Evolutionary conservation across 2,329 filamentous ascomycete genomes (phyloP).

Genomic region (Huntiella abstrusa): DNA sequence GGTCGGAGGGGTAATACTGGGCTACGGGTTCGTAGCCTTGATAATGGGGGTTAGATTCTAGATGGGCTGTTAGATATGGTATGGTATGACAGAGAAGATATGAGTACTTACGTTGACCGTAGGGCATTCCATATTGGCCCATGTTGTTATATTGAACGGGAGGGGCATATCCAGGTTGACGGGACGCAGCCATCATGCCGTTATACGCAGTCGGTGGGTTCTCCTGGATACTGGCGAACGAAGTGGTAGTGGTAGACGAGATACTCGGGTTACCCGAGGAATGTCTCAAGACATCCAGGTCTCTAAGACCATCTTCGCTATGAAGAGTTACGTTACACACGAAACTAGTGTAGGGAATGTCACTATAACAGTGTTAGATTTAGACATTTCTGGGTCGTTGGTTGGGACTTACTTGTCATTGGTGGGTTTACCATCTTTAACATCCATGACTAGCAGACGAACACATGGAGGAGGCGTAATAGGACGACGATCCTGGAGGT

Average conservation of each 20-base stretch:
- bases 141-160: slow-evolving; percentile 13
- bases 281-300: slow-evolving; percentile 47
- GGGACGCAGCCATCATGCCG: slow-evolving; percentile 21
- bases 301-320: slow-evolving; percentile 43
- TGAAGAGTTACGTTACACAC: slow-evolving; percentile 50
- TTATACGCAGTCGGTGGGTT: slow-evolving; percentile 17
- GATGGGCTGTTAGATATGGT: slow-evolving; percentile 8
- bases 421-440: slow-evolving; percentile 40
- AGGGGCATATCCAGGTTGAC: slow-evolving; percentile 17
- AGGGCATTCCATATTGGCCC: slow-evolving; percentile 13
- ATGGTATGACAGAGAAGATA: background rate
- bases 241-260: slow-evolving; percentile 50
- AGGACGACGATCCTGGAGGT: slow-evolving; percentile 62
- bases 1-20: slow-evolving; percentile 15
- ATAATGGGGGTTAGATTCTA: slow-evolving; percentile 15
- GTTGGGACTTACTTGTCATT: slow-evolving; percentile 8
- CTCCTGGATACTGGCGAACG: slow-evolving; percentile 15
- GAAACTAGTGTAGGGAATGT: slow-evolving; percentile 33
- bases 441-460: slow-evolving; percentile 59
- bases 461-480: slow-evolving; percentile 94
- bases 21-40: slow-evolving; percentile 13
- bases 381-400: background rate
- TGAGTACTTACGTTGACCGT: slow-evolving; percentile 18
- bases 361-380: slow-evolving; percentile 23
- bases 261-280: slow-evolving; percentile 56